These are phyloP conservation scores for Tylopilus plumbeoviolaceoides DNA, from an alignment of 768 basidiomycete species.

Conservation along the genomic window DNA sequence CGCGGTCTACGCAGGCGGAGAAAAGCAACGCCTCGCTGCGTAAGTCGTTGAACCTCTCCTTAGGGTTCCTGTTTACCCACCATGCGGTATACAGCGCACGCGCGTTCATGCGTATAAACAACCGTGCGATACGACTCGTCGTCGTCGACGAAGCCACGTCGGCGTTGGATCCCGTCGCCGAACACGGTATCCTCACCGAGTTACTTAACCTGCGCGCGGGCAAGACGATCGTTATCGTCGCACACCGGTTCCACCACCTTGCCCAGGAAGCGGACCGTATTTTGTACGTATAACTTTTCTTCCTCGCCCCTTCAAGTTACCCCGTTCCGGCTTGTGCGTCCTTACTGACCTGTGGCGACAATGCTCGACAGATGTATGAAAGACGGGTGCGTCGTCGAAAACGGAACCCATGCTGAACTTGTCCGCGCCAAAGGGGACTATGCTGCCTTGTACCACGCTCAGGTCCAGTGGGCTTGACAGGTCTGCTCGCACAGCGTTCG, in stretches of 20 bases:
- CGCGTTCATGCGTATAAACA: slow-evolving; percentile 37
- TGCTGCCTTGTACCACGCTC: slow-evolving; percentile 26
- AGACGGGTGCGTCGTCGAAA: slow-evolving; percentile 28
- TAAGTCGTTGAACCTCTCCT: slow-evolving; percentile 26
- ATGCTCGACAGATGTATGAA: slow-evolving; percentile 28
- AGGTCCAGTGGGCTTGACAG: not conserved
- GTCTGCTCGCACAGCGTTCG: no score
- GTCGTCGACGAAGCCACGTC: slow-evolving; percentile 59
- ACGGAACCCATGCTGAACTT: slow-evolving; percentile 29
- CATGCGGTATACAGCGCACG: slow-evolving; percentile 35
- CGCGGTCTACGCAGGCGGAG: slow-evolving; percentile 30
- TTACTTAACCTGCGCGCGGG: no score
- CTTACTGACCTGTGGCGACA: not conserved
- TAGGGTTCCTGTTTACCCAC: no score
- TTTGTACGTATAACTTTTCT: slow-evolving; percentile 35
- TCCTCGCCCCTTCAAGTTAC: not conserved
- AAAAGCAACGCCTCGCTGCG: slow-evolving; percentile 49
- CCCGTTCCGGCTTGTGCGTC: not conserved
- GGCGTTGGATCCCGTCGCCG: slow-evolving; percentile 51
- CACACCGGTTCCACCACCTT: slow-evolving; percentile 51
- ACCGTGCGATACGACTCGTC: slow-evolving; percentile 40
- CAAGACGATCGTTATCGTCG: slow-evolving; percentile 40
- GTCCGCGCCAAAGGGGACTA: slow-evolving; percentile 24
- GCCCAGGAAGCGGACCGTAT: slow-evolving; percentile 48
- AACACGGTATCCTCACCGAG: slow-evolving; percentile 25